Percentiles rank a stretch among this genome's conserved stretches.
These are phyloP conservation scores for Talaromyces adpressus DNA, from an alignment of 495 filamentous ascomycete genomes.

Conservation along the genomic window DNA sequence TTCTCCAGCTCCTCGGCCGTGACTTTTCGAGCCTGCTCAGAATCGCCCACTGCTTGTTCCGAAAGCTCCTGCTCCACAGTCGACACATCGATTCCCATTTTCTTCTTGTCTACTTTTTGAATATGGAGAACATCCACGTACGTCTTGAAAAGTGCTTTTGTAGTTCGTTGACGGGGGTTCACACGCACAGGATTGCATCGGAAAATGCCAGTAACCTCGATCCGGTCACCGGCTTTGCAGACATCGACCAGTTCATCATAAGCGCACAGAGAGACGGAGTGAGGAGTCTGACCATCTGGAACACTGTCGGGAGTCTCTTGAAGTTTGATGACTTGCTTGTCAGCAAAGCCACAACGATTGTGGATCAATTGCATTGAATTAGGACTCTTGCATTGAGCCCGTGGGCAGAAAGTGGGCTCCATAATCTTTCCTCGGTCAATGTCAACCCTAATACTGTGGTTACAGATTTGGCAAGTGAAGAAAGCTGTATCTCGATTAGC, in stretches of 20 bases:
- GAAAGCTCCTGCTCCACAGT: constrained; percentile 82
- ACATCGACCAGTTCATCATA: constrained; percentile 97
- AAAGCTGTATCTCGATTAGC: constrained; percentile 48
- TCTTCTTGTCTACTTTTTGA: constrained; percentile 90
- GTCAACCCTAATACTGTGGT: constrained; percentile 80
- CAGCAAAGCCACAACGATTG: constrained; percentile 89
- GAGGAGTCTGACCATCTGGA: constrained; percentile 91
- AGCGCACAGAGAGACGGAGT: constrained; percentile 92
- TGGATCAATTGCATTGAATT: constrained; percentile 99
- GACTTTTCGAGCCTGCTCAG: constrained; percentile 77
- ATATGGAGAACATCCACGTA: constrained; percentile 94
- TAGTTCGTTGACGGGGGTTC: constrained; percentile 83
- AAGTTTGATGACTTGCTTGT: constrained; percentile 98
- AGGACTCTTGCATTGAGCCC: constrained; percentile 69
- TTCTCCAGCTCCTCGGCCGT: constrained; percentile 85
- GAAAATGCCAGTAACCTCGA: constrained; percentile 96
- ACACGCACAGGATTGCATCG: constrained; percentile 91
- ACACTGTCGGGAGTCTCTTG: constrained; percentile 95
- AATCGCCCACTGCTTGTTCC: constrained; percentile 63
- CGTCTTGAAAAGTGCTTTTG: constrained; percentile 95
- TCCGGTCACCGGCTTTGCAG: constrained; percentile 93
- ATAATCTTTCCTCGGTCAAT: constrained; percentile 95
- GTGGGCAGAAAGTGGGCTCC: constrained; percentile 86
- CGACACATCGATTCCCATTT: constrained; percentile 84
- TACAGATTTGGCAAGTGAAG: constrained; percentile 90